Evolutionary conservation across 2,329 filamentous ascomycete species (phyloP).

Genomic region (Trichoderma pleuroti): DNA sequence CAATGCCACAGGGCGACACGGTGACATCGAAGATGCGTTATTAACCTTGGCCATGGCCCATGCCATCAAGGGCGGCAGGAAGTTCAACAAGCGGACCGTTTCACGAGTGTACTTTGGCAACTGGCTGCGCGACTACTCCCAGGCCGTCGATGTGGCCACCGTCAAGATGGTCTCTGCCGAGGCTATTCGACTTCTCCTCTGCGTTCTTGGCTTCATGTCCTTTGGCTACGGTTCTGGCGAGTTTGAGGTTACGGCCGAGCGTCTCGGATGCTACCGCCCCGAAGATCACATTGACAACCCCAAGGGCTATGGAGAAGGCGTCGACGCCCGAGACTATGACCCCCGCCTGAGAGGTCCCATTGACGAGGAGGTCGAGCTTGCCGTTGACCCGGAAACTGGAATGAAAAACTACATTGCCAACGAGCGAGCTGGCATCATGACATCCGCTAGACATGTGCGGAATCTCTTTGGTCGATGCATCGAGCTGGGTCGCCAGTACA

Average conservation of each 20-base stretch:
- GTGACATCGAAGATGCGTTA: constrained; percentile 89
- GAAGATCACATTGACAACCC: constrained; percentile 76
- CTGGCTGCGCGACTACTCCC: constrained; percentile 90
- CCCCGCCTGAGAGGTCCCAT: constrained; percentile 75
- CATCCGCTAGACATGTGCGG: constrained; percentile 73
- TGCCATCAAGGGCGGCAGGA: constrained; percentile 59
- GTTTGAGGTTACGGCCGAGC: constrained; percentile 78
- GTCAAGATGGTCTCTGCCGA: constrained; percentile 88
- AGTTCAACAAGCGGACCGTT: constrained; percentile 83
- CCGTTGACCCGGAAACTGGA: constrained; percentile 69
- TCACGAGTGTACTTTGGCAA: constrained; percentile 94
- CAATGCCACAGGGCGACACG: constrained; percentile 63
- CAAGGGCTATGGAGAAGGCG: constrained; percentile 83
- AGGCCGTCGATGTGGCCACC: constrained; percentile 89
- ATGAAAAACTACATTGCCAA: constrained; percentile 96
- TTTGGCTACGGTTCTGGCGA: constrained; percentile 82
- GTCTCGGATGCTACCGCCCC: constrained; percentile 78
- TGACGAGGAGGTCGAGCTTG: constrained; percentile 73
- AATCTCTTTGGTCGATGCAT: constrained; percentile 71
- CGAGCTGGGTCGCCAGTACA: constrained; percentile 73
- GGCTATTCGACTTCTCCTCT: constrained; percentile 84
- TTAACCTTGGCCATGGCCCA: constrained; percentile 63
- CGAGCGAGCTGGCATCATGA: constrained; percentile 73
- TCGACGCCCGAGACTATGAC: constrained; percentile 81
- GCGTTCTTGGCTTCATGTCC: constrained; percentile 84